Evolutionary conservation across 2,329 filamentous ascomycete species (phyloP), one percentile per base, ranked within the genome.

Genomic region (Hypoxylon sp.): DNA sequence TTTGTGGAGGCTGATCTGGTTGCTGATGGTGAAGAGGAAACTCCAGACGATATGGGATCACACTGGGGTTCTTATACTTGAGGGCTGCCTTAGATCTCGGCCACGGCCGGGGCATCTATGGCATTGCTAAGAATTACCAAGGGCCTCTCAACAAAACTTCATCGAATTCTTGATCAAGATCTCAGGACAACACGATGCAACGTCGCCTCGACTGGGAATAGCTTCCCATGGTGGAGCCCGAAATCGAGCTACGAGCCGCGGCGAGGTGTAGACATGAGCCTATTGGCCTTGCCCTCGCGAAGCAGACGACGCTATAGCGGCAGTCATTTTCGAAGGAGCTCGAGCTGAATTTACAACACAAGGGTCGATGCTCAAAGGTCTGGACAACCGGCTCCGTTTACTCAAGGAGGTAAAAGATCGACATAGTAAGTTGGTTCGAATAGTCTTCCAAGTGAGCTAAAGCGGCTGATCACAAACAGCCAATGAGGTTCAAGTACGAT

Each of bases 21-120:
- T 73, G 71, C 37, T 70, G 66, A 60, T 69, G 68, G 64, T 59
- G 42, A 42, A 61, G n/a, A n/a, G n/a, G n/a, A 60, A 63, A 53
- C 25, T n/a, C 31, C 20, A 62, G 49, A 69, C 17, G 13, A 49
- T 60, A 66, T 25, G 42, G 70, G 65, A 33, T 3, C 54, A 44
- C 54, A 17, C 33, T 49, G 30, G 30, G 49, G 63, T 68, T 73
- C 70, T 77, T 77, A 76, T 76, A 75, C 51, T 72, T 51, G 55
- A 72, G 10, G 49, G 33, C 20, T 25, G n/a, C 20, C 35, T 57
- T n/a, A 40, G 3, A 49, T 46, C 14, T 58, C 27, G 17, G 14
- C 54, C 51, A 56, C 33, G 33, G 33, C 51, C 22, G 31, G 27
- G 17, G 14, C 33, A 2, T 57, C n/a, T 42, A 51, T 48, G 61